These are phyloP conservation scores for Amaranthus hypochondriacus DNA, from an alignment of 148 eudicot genomes.

Conservation along the genomic window DNA sequence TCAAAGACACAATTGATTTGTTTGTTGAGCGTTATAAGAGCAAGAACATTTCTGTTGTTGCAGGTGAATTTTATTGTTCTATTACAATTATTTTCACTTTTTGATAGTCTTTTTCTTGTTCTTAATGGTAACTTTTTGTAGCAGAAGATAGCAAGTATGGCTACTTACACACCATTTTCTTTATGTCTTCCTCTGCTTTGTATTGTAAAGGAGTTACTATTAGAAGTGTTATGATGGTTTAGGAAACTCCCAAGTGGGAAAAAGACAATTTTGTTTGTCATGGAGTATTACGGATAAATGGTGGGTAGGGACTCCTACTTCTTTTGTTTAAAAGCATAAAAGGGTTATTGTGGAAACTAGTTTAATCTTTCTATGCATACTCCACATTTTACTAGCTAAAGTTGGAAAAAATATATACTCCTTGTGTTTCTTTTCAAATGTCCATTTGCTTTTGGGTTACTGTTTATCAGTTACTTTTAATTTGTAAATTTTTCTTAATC, in stretches of 20 bases:
- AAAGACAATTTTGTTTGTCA: slow-evolving; percentile 22
- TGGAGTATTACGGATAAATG: slow-evolving; percentile 23
- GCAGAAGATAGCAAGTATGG: too few species aligned
- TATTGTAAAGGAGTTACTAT: not conserved
- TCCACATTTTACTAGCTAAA: slow-evolving; percentile 9
- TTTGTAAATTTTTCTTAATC: too few species aligned
- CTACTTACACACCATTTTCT: not conserved
- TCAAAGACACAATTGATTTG: slow-evolving; percentile 84
- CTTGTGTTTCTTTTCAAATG: not conserved
- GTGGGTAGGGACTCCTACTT: slow-evolving; percentile 14
- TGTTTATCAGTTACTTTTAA: too few species aligned
- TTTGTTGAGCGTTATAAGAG: slow-evolving; percentile 77
- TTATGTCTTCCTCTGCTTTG: not conserved
- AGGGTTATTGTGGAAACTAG: slow-evolving; percentile 29
- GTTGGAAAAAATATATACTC: slow-evolving; percentile 6
- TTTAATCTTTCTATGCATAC: slow-evolving; percentile 18
- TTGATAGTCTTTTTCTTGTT: too few species aligned
- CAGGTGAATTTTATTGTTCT: slow-evolving; percentile 35
- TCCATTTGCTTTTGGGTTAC: too few species aligned
- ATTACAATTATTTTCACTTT: not conserved
- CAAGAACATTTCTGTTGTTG: slow-evolving; percentile 74
- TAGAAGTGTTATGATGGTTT: not conserved
- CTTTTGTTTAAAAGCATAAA: slow-evolving; percentile 22
- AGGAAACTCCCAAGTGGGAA: slow-evolving; percentile 9
- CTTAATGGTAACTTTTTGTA: too few species aligned